Evolutionary conservation across 164 flowering plant species (phyloP).

Genomic region (Sedum album): DNA sequence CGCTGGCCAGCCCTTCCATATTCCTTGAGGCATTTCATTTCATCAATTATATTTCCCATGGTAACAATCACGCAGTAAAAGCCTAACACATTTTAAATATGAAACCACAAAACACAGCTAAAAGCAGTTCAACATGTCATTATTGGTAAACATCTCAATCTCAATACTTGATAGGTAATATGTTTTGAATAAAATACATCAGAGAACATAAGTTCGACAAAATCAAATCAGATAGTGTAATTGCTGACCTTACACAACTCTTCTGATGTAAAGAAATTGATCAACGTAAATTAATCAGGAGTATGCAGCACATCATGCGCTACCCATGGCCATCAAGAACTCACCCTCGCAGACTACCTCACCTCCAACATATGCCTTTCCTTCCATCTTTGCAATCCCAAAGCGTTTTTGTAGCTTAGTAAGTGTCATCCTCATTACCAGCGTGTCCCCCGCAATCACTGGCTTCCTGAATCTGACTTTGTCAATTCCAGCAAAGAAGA

Average conservation of each 20-base stretch:
- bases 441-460: slow-evolving; percentile 86
- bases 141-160: too few species aligned
- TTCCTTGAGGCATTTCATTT: slow-evolving; percentile 85
- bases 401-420: slow-evolving; percentile 68
- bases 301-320: slow-evolving; percentile 20
- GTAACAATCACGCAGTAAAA: too few species aligned
- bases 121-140: too few species aligned
- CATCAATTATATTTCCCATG: too few species aligned
- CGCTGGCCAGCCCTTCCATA: slow-evolving; percentile 99
- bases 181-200: neutral
- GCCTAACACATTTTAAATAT: too few species aligned
- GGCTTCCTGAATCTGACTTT: slow-evolving; percentile 93
- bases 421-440: slow-evolving; percentile 91
- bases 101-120: too few species aligned
- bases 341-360: slow-evolving; percentile 94
- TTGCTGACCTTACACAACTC: neutral
- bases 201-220: neutral
- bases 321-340: slow-evolving; percentile 82
- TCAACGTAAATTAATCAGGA: neutral
- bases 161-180: neutral
- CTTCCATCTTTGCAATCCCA: slow-evolving; percentile 92
- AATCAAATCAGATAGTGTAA: neutral
- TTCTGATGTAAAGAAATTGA: neutral
- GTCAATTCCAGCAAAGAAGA: slow-evolving; percentile 98
- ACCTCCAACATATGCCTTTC: slow-evolving; percentile 91